Evolutionary conservation across 2,329 filamentous ascomycete genomes (phyloP).

Genomic region (Ceratocystis lukuohia): DNA sequence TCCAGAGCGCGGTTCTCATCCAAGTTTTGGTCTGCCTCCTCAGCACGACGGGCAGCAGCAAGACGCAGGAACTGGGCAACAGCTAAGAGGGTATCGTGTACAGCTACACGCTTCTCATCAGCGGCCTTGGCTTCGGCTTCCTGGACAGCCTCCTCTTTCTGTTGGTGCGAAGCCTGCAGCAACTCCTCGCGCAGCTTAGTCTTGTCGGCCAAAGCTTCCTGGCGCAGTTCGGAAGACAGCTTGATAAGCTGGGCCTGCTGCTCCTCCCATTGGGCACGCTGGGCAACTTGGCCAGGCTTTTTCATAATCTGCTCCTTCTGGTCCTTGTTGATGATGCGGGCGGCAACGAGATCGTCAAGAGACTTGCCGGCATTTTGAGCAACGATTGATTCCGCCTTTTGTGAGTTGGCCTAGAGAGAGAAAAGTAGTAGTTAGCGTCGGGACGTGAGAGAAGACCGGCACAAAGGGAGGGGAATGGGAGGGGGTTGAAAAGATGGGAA

Average conservation of each 20-base stretch:
- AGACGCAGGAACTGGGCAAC: constrained; percentile 70
- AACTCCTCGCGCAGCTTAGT: constrained; percentile 46
- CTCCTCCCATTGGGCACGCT: constrained; percentile 58
- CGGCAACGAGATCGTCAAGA: constrained; percentile 57
- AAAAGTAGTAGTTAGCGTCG: background rate
- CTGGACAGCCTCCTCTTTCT: constrained; percentile 39
- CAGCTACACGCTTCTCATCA: constrained; percentile 24
- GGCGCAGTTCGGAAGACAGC: constrained; percentile 58
- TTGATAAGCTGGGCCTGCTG: constrained; percentile 63
- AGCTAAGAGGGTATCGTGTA: constrained; percentile 52
- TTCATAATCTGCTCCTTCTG: constrained; percentile 66
- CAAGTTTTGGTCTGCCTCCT: constrained; percentile 48
- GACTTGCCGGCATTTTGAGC: constrained; percentile 55
- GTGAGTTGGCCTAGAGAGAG: constrained; percentile 45
- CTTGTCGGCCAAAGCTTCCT: constrained; percentile 44
- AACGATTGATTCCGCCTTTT: constrained; percentile 58
- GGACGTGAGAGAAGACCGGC: background rate
- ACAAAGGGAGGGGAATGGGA: background rate
- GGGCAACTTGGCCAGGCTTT: constrained; percentile 57
- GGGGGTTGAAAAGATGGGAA: background rate
- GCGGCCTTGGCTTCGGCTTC: constrained; percentile 38
- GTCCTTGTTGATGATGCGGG: constrained; percentile 65
- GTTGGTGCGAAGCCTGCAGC: constrained; percentile 38
- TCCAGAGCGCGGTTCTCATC: constrained; percentile 74
- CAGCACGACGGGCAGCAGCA: constrained; percentile 60